A percentile compares a stretch with the other conserved stretches of the same genome.
Evolutionary conservation across 2,329 filamentous ascomycete species (phyloP).

Genomic region (Neofusicoccum sp.): DNA sequence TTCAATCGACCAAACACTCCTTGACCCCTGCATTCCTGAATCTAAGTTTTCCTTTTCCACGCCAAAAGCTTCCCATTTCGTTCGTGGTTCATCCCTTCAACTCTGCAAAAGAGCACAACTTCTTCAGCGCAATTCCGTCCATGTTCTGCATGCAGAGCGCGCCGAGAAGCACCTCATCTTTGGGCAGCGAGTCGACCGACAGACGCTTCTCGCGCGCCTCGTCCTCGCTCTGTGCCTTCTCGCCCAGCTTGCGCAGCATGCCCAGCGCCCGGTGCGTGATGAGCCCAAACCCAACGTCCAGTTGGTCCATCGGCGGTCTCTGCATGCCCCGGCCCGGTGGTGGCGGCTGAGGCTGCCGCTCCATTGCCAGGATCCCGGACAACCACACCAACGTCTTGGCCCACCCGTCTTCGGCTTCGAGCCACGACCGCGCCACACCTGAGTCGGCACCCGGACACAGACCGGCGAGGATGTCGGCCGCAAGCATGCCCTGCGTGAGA

Average conservation of each 20-base stretch:
- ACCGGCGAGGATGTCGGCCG: constrained; percentile 81
- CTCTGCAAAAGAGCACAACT: constrained; percentile 39
- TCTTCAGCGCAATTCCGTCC: constrained; percentile 44
- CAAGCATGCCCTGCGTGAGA: constrained; percentile 86
- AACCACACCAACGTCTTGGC: constrained; percentile 75
- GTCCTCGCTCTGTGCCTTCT: constrained; percentile 42
- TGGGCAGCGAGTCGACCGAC: constrained; percentile 37
- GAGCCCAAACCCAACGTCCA: constrained; percentile 37
- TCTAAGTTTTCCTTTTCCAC: neutral
- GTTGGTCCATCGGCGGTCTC: constrained; percentile 32
- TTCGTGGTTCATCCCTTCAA: constrained; percentile 27
- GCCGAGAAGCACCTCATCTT: constrained; percentile 45
- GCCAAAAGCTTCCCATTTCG: neutral
- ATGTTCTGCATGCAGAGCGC: constrained; percentile 45
- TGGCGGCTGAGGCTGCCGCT: constrained; percentile 23
- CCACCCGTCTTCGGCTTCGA: constrained; percentile 80
- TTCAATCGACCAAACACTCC: neutral
- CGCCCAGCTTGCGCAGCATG: constrained; percentile 48
- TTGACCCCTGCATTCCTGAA: neutral
- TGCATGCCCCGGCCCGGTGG: constrained; percentile 17
- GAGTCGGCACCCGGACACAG: constrained; percentile 70
- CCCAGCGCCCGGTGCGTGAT: constrained; percentile 46
- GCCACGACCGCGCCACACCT: constrained; percentile 73
- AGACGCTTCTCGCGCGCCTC: constrained; percentile 23
- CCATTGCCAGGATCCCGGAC: constrained; percentile 60